Percentiles rank a stretch among this genome's conserved stretches.
Evolutionary conservation across 164 flowering plant species (phyloP).

Genomic region (Echeveria elegans): DNA sequence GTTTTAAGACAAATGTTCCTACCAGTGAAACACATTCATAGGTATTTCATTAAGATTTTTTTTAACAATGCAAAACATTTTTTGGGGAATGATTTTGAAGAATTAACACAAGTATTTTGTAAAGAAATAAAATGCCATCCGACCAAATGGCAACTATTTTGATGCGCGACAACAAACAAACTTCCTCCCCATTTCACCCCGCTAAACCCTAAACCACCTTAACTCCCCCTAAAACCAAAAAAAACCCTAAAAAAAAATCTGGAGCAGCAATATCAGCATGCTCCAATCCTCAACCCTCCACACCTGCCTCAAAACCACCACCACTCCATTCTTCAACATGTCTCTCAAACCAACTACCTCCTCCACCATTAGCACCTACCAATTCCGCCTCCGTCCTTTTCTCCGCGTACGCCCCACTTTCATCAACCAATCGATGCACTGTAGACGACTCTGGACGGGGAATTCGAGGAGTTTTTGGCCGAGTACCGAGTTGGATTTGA

Average conservation of each 20-base stretch:
- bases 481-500: constrained; percentile 10
- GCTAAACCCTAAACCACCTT: background rate
- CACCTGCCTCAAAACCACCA: constrained; percentile 13
- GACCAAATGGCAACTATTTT: too few species aligned
- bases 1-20: too few species aligned
- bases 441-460: background rate
- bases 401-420: background rate
- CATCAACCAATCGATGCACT: background rate
- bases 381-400: constrained; percentile 1
- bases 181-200: background rate
- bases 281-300: constrained; percentile 14
- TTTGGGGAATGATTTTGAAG: too few species aligned
- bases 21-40: too few species aligned
- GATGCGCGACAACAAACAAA: background rate
- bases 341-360: constrained; percentile 12
- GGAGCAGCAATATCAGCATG: constrained; percentile 6
- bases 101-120: too few species aligned
- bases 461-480: background rate
- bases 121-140: too few species aligned
- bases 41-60: too few species aligned
- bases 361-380: background rate
- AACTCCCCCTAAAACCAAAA: background rate
- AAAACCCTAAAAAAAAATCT: background rate
- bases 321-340: constrained; percentile 14
- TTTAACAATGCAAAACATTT: too few species aligned